A percentile compares a stretch with the other conserved stretches of the same genome.
Conservation (phyloP, 2,329 filamentous ascomycete species). For the Bipolaris cookei region DNA sequence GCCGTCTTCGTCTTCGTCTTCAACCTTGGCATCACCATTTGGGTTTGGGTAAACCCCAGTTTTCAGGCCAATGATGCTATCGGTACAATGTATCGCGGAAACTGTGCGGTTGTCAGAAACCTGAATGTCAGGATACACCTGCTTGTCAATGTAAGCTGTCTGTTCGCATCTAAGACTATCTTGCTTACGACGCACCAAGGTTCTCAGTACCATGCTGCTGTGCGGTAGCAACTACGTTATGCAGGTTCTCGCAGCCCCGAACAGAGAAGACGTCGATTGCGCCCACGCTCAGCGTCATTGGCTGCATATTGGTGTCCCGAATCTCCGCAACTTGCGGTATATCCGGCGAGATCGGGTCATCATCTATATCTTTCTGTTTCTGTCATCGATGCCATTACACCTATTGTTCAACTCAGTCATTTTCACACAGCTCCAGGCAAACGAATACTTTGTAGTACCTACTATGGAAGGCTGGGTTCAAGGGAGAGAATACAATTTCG, state of each 20-base stretch:
- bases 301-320: constrained; percentile 53
- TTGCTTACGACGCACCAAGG: constrained; percentile 51
- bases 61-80: not conserved
- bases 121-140: not conserved
- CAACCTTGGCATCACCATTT: constrained; percentile 1
- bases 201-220: constrained; percentile 45
- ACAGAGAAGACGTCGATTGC: constrained; percentile 25
- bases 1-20: not conserved
- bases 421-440: constrained; percentile 25
- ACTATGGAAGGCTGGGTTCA: constrained; percentile 19
- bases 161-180: too few species aligned
- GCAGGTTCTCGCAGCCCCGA: constrained; percentile 35
- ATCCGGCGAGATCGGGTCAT: constrained; percentile 3
- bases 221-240: constrained; percentile 37
- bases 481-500: constrained; percentile 14
- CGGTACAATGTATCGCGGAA: not conserved
- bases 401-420: constrained; percentile 29
- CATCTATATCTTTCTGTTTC: constrained; percentile 12
- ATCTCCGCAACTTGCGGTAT: constrained; percentile 17
- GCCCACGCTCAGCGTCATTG: constrained; percentile 43
- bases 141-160: not conserved
- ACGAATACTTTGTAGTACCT: constrained; percentile 21
- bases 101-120: not conserved
- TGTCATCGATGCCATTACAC: constrained; percentile 24
- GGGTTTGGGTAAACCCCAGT: not conserved